Base-by-base conservation (phyloP, 169 alveolate genomes). In the Plasmodium sp. region DNA sequence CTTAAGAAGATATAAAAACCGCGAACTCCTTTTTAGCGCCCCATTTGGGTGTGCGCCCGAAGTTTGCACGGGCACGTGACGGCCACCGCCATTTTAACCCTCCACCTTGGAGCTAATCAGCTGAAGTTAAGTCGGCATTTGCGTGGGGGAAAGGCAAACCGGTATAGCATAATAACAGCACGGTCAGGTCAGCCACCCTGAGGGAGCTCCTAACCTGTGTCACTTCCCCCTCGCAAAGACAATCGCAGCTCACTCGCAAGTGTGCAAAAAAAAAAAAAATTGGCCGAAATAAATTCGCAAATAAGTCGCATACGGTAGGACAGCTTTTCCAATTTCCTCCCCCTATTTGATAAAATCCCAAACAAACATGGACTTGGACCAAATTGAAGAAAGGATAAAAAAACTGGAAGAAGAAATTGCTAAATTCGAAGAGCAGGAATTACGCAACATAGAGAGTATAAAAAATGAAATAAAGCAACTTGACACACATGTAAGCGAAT, bases 311-410 rank as follows among this genome's bases (percentile, higher is more conserved):
- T n/a, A 56, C 72, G 12, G 27, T 67, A 27, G n/a, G 36, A 31
- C 33, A 31, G 77, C 14, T 22, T 22, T 31, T 67, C 39, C 77
- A 27, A 31, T 39, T 14, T 33, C 22, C 14, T 33, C 41, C 14
- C 43, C 67, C 27, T 82, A 5, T 22, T 0, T 36, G 48, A 39
- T 22, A 74, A 48, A 33, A 34, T 10, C 43, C 34, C 77, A 67
- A 41, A 31, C 27, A 14, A 74, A 85, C 27, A 85, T 85, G 93
- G 85, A 75, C 43, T 22, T 85, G 16, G 93, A 85, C 16, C 36
- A 75, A 9, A 39, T 85, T 7, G 93, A 85, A 56, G 93, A 85
- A 31, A 74, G 62, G 62, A 74, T 85, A 51, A 85, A 85, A 74
- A 74, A 74, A 39, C 54, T 85, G 5, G 93, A 85, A 85, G 93